Evolutionary conservation across 2,329 filamentous ascomycete genomes (phyloP), one percentile per base, ranked within the genome.

Genomic region (Colletotrichum sansevieriae): DNA sequence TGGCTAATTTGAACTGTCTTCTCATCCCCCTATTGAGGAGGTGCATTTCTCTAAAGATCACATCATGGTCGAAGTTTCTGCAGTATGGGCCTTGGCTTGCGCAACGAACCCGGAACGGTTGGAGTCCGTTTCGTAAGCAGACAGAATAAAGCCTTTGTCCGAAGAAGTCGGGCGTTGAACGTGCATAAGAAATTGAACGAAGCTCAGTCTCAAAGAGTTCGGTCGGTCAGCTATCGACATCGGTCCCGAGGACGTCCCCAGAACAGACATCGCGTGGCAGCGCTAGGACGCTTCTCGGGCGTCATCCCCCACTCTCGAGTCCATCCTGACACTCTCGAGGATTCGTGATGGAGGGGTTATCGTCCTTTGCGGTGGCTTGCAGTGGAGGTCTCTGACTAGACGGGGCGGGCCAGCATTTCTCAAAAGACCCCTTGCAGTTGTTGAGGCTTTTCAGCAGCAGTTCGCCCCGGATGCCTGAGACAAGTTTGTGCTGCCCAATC

Each of bases 331-430:
- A 52, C 64, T 44, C 37, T 59, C 33, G 22, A 33, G 39, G 47
- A 43, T 68, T 66, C 61, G 46, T 65, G 61, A 68, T 64, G 61
- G 46, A 29, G 44, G 25, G 43, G 12, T 39, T 18, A 29, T 59
- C 25, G 61, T 43, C 59, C 65, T 47, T 65, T 44, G 65, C 65
- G 65, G 61, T 68, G 65, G 65, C 65, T 68, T 65, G 25, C 52
- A n/a, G 54, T 33, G 4, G 22, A 52, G 44, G 20, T 35, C 59
- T 49, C 64, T 47, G 39, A 44, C 20, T 51, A 29, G 25, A 43
- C 46, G 52, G 51, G 60, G 51, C 43, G 51, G 43, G 39, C 20
- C 25, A 52, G 29, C 37, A 57, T 37, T 15, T 44, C 35, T 41
- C 29, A 10, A 39, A 43, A 37, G 20, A 13, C 59, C 59, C 59